Conservation (phyloP, 176 grass and related monocot genomes). For the Thalia dealbata region DNA sequence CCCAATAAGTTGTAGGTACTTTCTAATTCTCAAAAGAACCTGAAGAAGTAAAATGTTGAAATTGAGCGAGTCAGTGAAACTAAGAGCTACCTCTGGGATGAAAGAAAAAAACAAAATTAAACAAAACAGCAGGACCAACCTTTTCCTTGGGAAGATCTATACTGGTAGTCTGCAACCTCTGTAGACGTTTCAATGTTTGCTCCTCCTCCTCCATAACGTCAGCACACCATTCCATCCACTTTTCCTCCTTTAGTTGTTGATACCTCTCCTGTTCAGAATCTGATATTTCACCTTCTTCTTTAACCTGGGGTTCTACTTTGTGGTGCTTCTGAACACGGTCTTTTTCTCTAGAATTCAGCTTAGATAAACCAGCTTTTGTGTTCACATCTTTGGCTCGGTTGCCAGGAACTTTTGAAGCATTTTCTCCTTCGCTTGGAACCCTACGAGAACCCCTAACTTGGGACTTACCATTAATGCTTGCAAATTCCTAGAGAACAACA, state of each 20-base stretch:
- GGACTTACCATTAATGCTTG: conserved; percentile 48
- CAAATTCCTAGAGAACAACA: conserved; percentile 69
- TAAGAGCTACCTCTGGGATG: conserved; percentile 12
- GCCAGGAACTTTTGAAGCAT: conserved; percentile 33
- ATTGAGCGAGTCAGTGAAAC: conserved; percentile 1
- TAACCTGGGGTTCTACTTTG: conserved; percentile 66
- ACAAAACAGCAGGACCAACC: conserved; percentile 32
- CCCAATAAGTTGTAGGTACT: conserved; percentile 88
- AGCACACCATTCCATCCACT: conserved; percentile 98
- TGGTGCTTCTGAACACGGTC: conserved; percentile 52
- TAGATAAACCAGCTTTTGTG: conserved; percentile 25
- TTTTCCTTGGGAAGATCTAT: conserved; percentile 95
- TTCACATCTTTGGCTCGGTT: conserved; percentile 46
- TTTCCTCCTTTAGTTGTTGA: conserved; percentile 82
- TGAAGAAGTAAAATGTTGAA: conserved; percentile 30
- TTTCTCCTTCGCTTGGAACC: conserved; percentile 45
- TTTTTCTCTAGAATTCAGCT: conserved; percentile 44
- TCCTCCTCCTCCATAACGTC: conserved; percentile 87
- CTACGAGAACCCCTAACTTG: conserved; percentile 56
- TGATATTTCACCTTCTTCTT: conserved; percentile 99
- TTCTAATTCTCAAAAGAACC: conserved; percentile 96
- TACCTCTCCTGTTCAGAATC: conserved; percentile 80
- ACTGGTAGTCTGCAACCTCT: conserved; percentile 94
- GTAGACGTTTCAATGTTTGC: conserved; percentile 75
- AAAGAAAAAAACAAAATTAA: not conserved